These are phyloP conservation scores for Vitis cinerea DNA, from an alignment of 164 flowering plant genomes.

Conservation along the genomic window DNA sequence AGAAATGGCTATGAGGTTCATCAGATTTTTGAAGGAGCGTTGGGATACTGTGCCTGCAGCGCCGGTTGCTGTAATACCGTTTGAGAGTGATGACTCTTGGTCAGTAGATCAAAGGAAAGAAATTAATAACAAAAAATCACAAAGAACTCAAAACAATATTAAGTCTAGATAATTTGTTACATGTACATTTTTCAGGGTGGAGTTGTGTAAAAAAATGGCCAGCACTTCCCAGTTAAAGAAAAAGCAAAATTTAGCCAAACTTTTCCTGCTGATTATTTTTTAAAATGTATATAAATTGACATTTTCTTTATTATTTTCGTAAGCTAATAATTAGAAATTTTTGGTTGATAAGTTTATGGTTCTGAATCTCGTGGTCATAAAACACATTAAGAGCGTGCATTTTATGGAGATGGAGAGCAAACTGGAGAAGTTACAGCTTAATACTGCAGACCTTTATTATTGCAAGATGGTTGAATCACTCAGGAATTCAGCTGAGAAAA, in stretches of 20 bases:
- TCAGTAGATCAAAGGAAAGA: conserved; percentile 21
- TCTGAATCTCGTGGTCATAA: neutral
- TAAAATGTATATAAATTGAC: neutral
- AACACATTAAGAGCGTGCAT: neutral
- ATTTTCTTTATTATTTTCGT: neutral
- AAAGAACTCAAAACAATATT: conserved; percentile 21
- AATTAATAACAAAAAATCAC: conserved; percentile 23
- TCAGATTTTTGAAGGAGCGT: conserved; percentile 66
- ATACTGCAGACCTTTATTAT: neutral
- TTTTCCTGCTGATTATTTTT: neutral
- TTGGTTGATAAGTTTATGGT: neutral
- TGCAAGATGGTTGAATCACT: neutral
- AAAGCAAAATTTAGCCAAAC: no score
- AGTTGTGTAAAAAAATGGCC: neutral
- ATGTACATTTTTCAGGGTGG: neutral
- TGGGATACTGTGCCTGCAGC: conserved; percentile 89
- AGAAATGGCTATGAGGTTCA: conserved; percentile 67
- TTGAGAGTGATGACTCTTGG: conserved; percentile 38
- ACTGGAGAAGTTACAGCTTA: no score
- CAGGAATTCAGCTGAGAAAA: neutral
- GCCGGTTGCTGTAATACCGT: conserved; percentile 80
- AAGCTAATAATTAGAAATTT: neutral
- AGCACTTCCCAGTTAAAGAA: no score
- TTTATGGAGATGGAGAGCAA: neutral
- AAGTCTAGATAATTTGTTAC: conserved; percentile 6